Evolutionary conservation across 805 yeast genomes (phyloP), one percentile per base, ranked within the genome.

Genomic region (Candida loeiensis): DNA sequence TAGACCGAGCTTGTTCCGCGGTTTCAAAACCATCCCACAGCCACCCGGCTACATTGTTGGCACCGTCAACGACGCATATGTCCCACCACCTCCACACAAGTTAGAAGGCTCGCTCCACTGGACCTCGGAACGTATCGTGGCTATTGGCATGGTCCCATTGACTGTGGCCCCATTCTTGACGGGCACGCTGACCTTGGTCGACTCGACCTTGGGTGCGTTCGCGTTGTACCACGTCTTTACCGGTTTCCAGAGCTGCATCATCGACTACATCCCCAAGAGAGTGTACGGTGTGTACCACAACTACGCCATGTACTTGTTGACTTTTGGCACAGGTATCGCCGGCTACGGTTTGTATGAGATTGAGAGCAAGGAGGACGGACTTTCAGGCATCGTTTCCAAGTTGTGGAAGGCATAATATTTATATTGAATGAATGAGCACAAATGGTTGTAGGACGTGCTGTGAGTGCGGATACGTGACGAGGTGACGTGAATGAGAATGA

Each of bases 11-110:
- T 40, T 56, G 40, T 41, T 54, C 39, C 59, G 67, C 51, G 66
- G 69, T 12, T 39, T 68, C 43, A 77, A 73, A 53, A 64, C 77
- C 34, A 76, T 69, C 36, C 76, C 77, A 36, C 86, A 83, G 58
- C 90, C 90, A 11, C 85, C 87, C 29, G 91, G 91, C 14, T 64
- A 71, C 55, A 76, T 84, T 41, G 77, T 77, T 15, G 93, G 90
- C 15, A 75, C 80, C 11, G 83, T 80, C 27, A 84, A 84, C 54
- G 90, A 84, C 42, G 82, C 88, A 3, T 77, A 77, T 45, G 79
- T 79, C 14, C 73, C 76, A 9, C 86, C 87, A 24, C 64, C 69
- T 38, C 61, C 80, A 4, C 69, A 72, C 52, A 71, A 72, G 48
- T 53, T 66, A 39, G 80, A 82, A 47, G 93, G 91, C 14, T 79